These are phyloP conservation scores for Calonectria henricotiae DNA, from an alignment of 2,329 filamentous ascomycete genomes.

Conservation along the genomic window DNA sequence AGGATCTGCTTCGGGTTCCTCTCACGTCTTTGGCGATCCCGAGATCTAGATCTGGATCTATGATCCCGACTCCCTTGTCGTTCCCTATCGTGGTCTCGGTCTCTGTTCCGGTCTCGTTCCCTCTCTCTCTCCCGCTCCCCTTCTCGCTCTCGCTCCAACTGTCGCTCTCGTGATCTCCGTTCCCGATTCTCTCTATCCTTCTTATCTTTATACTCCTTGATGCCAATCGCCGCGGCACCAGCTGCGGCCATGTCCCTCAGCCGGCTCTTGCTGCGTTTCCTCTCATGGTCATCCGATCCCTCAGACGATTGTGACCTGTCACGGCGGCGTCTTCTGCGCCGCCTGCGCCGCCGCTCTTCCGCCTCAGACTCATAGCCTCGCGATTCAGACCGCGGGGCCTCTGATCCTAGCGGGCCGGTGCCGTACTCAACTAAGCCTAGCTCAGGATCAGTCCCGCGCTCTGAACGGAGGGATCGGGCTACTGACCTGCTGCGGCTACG, in stretches of 20 bases:
- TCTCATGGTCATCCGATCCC: constrained; percentile 55
- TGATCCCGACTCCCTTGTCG: constrained; percentile 52
- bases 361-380: constrained; percentile 67
- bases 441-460: constrained; percentile 75
- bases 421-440: constrained; percentile 81
- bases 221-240: constrained; percentile 75
- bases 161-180: constrained; percentile 57
- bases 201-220: constrained; percentile 73
- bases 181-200: constrained; percentile 56
- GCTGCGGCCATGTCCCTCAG: constrained; percentile 72
- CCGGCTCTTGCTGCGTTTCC: constrained; percentile 70
- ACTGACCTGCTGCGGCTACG: constrained; percentile 68
- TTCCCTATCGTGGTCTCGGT: constrained; percentile 23
- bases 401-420: constrained; percentile 68
- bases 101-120: constrained; percentile 11
- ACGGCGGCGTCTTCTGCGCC: constrained; percentile 59
- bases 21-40: constrained; percentile 53
- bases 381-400: constrained; percentile 53
- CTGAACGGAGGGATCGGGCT: constrained; percentile 67
- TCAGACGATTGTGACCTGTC: constrained; percentile 55
- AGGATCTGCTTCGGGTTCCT: constrained; percentile 16
- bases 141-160: constrained; percentile 45
- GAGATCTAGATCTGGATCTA: constrained; percentile 47
- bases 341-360: constrained; percentile 62
- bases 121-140: constrained; percentile 36